These are phyloP conservation scores for Liriodendron chinense DNA, from an alignment of 164 flowering plant species.

Conservation along the genomic window DNA sequence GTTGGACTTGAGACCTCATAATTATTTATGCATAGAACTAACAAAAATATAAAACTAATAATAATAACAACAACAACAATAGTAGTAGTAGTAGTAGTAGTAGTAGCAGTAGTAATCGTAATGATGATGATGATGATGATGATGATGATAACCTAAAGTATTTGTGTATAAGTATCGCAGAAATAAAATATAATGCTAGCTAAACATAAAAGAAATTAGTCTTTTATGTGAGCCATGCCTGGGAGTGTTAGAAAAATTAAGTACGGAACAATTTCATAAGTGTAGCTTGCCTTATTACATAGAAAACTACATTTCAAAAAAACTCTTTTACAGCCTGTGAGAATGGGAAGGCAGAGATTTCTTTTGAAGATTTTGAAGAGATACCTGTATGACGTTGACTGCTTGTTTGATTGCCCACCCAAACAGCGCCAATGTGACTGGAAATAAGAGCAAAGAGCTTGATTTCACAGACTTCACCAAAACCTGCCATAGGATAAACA, in stretches of 20 bases:
- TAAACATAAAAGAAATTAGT: neutral
- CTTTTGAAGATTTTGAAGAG: neutral
- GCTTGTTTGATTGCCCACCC: constrained; percentile 84
- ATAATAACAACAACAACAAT: too few relatives aligned
- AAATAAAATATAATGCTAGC: neutral
- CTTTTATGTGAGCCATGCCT: neutral
- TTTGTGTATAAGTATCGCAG: neutral
- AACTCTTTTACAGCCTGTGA: neutral
- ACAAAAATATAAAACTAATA: too few relatives aligned
- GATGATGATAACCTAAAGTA: neutral
- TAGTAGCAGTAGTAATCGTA: too few relatives aligned
- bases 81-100: too few relatives aligned
- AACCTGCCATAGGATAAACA: constrained; percentile 32
- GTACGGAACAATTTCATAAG: neutral
- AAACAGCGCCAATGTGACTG: constrained; percentile 40
- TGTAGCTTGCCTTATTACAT: neutral
- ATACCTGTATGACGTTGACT: constrained; percentile 79
- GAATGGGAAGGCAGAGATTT: neutral
- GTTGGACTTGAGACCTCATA: too few relatives aligned
- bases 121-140: too few relatives aligned
- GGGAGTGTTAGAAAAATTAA: neutral
- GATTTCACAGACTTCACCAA: constrained; percentile 26
- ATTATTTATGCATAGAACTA: too few relatives aligned
- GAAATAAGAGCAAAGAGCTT: constrained; percentile 24
- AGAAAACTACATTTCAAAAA: neutral